Percentiles rank a stretch among this genome's conserved stretches.
Conservation (phyloP, 257 asterid genomes). For the Avicennia marina region DNA sequence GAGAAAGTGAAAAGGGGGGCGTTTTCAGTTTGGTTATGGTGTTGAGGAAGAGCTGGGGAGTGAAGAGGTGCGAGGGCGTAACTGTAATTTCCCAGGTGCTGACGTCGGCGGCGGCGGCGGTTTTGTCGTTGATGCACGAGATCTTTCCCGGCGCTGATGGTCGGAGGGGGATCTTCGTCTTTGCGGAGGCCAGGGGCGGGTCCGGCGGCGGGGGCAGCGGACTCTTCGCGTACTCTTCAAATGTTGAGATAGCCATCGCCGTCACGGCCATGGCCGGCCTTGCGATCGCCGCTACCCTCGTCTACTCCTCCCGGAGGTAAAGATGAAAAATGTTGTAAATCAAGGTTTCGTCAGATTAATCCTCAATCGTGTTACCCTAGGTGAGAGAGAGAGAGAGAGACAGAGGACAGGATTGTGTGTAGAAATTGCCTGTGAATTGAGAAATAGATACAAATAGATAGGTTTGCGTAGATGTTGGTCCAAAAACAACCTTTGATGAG, state of each 20-base stretch:
- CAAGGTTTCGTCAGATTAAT: slow-evolving; percentile 1
- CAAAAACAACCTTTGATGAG: slow-evolving; percentile 60
- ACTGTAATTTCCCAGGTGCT: too few relatives aligned
- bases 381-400: too few relatives aligned
- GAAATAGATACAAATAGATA: slow-evolving; percentile 18
- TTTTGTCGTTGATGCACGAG: slow-evolving; percentile 39
- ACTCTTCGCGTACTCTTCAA: slow-evolving; percentile 31
- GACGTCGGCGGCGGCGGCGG: slow-evolving; percentile 20
- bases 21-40: too few relatives aligned
- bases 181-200: slow-evolving; percentile 42
- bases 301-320: slow-evolving; percentile 74
- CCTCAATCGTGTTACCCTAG: slow-evolving; percentile 17
- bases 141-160: slow-evolving; percentile 55
- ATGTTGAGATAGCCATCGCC: slow-evolving; percentile 65
- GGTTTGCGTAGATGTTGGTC: slow-evolving; percentile 47
- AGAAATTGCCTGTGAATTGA: neutral
- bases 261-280: slow-evolving; percentile 77
- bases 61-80: too few relatives aligned
- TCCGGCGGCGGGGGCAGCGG: slow-evolving; percentile 35
- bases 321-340: slow-evolving; percentile 10
- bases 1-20: too few relatives aligned
- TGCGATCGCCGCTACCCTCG: slow-evolving; percentile 66
- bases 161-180: slow-evolving; percentile 38
- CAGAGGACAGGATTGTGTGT: too few relatives aligned
- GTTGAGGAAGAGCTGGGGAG: too few relatives aligned